Percentiles rank a stretch among this genome's conserved stretches.
Evolutionary conservation across 2,329 filamentous ascomycete species (phyloP).

Genomic region (Cladosporium sp.): DNA sequence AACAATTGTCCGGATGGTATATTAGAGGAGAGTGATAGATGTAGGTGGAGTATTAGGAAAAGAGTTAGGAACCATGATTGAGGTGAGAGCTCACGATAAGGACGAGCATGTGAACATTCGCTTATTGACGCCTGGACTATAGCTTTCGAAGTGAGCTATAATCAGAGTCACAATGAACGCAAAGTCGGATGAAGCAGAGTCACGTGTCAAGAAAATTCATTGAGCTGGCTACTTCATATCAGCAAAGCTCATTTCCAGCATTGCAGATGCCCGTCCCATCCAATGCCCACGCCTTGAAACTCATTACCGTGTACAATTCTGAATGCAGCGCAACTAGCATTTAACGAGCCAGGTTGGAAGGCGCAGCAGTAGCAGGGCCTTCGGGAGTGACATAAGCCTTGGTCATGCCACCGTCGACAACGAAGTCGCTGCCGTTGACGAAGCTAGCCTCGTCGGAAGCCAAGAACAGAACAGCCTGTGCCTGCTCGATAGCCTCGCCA

Average conservation of each 20-base stretch:
- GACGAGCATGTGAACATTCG: too few species aligned
- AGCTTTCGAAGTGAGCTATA: too few species aligned
- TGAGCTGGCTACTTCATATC: slow-evolving; percentile 16
- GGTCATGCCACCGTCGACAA: slow-evolving; percentile 93
- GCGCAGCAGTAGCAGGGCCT: slow-evolving; percentile 55
- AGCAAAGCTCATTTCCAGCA: slow-evolving; percentile 4
- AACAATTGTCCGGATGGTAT: too few species aligned
- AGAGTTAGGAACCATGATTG: too few species aligned
- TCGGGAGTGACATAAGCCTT: slow-evolving; percentile 77
- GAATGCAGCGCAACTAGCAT: background rate
- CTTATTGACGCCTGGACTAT: too few species aligned
- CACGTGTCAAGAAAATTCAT: background rate
- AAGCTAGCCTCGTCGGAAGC: slow-evolving; percentile 88
- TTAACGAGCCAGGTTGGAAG: slow-evolving; percentile 40
- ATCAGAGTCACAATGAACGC: too few species aligned
- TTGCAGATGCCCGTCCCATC: background rate
- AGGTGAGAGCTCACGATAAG: too few species aligned
- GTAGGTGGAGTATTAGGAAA: too few species aligned
- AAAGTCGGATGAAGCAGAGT: background rate
- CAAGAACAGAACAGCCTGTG: slow-evolving; percentile 82
- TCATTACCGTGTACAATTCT: slow-evolving; percentile 7
- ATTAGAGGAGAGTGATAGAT: too few species aligned
- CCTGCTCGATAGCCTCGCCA: slow-evolving; percentile 91
- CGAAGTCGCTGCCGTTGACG: slow-evolving; percentile 87
- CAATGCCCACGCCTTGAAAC: background rate